Evolutionary conservation across 208 protist genomes (phyloP).

Genomic region (Angomonas deanei): DNA sequence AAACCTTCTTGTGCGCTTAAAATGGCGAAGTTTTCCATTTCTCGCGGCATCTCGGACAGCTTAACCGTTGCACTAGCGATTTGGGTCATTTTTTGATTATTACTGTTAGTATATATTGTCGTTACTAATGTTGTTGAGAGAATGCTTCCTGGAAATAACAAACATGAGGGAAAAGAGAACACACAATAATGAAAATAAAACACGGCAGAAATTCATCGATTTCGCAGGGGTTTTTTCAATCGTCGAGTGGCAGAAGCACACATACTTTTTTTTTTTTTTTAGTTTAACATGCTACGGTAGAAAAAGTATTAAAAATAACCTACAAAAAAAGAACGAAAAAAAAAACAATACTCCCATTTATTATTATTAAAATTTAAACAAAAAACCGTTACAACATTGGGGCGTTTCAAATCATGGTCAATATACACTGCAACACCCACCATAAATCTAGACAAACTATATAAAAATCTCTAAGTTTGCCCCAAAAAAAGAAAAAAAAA

Average conservation of each 20-base stretch:
- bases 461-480: too few species aligned
- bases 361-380: too few species aligned
- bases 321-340: conserved; percentile 7
- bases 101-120: not conserved
- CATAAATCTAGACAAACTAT: too few species aligned
- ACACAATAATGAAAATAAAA: not conserved
- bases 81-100: conserved; percentile 17
- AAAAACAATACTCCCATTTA: not conserved
- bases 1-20: conserved; percentile 96
- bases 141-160: conserved; percentile 6
- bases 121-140: not conserved
- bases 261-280: conserved; percentile 7
- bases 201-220: not conserved
- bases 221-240: too few species aligned
- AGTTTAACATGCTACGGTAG: conserved; percentile 5
- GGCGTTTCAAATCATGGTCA: too few species aligned
- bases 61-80: conserved; percentile 83
- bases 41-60: conserved; percentile 93
- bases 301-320: conserved; percentile 3
- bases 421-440: too few species aligned
- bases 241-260: too few species aligned
- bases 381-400: too few species aligned
- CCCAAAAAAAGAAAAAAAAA: too few species aligned
- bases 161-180: not conserved
- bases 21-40: conserved; percentile 98